Percentiles rank a stretch among this genome's conserved stretches.
Conservation (phyloP, 371 early-diverging fungal species). For the Fennellomyces sp. region DNA sequence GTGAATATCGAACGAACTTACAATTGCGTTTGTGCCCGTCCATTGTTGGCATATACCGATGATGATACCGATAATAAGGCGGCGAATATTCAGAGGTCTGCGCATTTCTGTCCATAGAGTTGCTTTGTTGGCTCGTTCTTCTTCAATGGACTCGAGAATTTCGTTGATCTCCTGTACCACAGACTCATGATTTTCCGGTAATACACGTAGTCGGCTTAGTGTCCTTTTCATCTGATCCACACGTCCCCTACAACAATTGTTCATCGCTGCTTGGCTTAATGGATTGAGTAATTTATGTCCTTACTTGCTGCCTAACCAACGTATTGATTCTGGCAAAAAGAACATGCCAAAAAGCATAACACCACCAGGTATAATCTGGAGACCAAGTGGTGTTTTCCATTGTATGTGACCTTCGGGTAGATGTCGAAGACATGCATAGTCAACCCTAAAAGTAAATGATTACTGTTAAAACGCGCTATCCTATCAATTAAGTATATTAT, state of each 20-base stretch:
- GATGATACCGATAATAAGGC: conserved; percentile 52
- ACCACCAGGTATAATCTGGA: conserved; percentile 58
- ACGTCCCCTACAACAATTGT: conserved; percentile 11
- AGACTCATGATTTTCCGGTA: conserved; percentile 37
- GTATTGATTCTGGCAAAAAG: conserved; percentile 65
- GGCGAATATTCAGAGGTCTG: conserved; percentile 39
- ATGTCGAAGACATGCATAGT: conserved; percentile 39
- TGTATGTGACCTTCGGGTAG: conserved; percentile 24
- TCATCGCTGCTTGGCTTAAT: too few species aligned
- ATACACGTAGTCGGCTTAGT: conserved; percentile 54
- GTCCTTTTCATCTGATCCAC: conserved; percentile 50
- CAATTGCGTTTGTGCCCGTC: conserved; percentile 70
- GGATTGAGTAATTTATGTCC: too few species aligned
- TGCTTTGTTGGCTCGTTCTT: conserved; percentile 48
- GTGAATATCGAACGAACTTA: conserved; percentile 13
- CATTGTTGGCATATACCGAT: conserved; percentile 70
- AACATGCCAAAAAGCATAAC: conserved; percentile 52
- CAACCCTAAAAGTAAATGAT: conserved; percentile 23
- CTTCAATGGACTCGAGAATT: conserved; percentile 44
- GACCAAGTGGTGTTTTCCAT: conserved; percentile 45
- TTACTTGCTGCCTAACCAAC: conserved; percentile 61
- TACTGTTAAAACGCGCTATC: too few species aligned
- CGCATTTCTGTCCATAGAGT: conserved; percentile 57
- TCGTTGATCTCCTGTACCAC: conserved; percentile 52
- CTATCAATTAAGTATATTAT: background rate